Conservation (phyloP, 1,139 yeast genomes). For the Yamadazyma sp. region DNA sequence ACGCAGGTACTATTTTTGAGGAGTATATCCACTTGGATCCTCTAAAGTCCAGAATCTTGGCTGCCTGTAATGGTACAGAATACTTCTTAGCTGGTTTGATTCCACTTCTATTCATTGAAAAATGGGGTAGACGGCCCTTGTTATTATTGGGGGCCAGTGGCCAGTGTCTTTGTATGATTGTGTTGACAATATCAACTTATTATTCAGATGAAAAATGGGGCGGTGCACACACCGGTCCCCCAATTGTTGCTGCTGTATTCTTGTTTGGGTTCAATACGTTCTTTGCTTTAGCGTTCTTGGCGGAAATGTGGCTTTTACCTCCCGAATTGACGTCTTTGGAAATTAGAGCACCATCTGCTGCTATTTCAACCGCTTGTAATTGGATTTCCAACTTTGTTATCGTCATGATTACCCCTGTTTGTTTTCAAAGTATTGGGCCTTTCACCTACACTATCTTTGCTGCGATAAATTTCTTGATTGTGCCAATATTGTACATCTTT, state of each 20-base stretch:
- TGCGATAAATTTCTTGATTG: constrained; percentile 44
- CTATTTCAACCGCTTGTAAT: constrained; percentile 36
- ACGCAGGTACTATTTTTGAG: constrained; percentile 49
- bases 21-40: constrained; percentile 40
- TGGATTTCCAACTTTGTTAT: constrained; percentile 46
- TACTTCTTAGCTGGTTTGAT: constrained; percentile 44
- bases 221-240: constrained; percentile 21
- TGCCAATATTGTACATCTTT: constrained; percentile 55
- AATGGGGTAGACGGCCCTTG: constrained; percentile 53
- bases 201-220: constrained; percentile 23
- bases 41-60: constrained; percentile 34
- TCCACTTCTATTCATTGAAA: constrained; percentile 49
- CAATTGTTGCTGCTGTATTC: constrained; percentile 37
- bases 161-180: constrained; percentile 35
- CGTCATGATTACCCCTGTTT: constrained; percentile 38
- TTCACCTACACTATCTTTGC: constrained; percentile 38
- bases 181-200: constrained; percentile 30
- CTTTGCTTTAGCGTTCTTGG: constrained; percentile 33
- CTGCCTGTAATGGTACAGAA: constrained; percentile 39
- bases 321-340: constrained; percentile 41
- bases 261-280: constrained; percentile 37
- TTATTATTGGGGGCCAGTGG: constrained; percentile 56
- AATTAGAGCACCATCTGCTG: constrained; percentile 37
- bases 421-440: constrained; percentile 30
- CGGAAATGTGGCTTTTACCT: constrained; percentile 40